phyloP scores from a whole-genome alignment of 176 grass and related monocot species.

The Ensete ventricosum region DNA sequence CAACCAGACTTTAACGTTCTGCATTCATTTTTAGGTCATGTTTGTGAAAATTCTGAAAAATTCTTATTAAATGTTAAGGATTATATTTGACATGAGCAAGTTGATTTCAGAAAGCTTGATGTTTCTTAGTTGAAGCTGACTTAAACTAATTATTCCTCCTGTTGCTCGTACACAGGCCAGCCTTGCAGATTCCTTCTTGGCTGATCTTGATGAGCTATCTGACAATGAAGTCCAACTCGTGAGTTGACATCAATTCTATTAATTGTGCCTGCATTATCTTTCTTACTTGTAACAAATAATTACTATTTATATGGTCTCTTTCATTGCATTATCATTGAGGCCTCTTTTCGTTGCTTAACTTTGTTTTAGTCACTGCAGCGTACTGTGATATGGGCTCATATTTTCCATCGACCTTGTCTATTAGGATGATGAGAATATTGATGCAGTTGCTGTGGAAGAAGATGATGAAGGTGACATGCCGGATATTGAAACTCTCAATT shows the following conservation, averaged over 20 bases:
- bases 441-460: slow-evolving; percentile 38
- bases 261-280: slow-evolving; percentile 11
- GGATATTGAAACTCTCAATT: slow-evolving; percentile 61
- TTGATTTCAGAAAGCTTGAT: too few relatives aligned
- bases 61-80: too few relatives aligned
- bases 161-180: slow-evolving; percentile 34
- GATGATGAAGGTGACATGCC: slow-evolving; percentile 47
- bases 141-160: neutral
- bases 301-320: neutral
- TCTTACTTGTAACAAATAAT: neutral
- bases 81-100: too few relatives aligned
- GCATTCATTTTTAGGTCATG: too few relatives aligned
- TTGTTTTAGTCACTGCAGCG: neutral
- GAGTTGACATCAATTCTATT: slow-evolving; percentile 22
- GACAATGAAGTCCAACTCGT: slow-evolving; percentile 67
- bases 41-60: too few relatives aligned
- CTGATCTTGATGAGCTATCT: slow-evolving; percentile 75
- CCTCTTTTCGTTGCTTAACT: slow-evolving; percentile 1
- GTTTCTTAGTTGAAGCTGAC: too few relatives aligned
- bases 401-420: slow-evolving; percentile 6
- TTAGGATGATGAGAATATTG: slow-evolving; percentile 44
- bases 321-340: neutral
- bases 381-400: neutral
- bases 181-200: slow-evolving; percentile 87
- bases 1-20: too few relatives aligned